These are phyloP conservation scores for Globisporangium nunn DNA, from an alignment of 352 stramenopile genomes.

Conservation along the genomic window DNA sequence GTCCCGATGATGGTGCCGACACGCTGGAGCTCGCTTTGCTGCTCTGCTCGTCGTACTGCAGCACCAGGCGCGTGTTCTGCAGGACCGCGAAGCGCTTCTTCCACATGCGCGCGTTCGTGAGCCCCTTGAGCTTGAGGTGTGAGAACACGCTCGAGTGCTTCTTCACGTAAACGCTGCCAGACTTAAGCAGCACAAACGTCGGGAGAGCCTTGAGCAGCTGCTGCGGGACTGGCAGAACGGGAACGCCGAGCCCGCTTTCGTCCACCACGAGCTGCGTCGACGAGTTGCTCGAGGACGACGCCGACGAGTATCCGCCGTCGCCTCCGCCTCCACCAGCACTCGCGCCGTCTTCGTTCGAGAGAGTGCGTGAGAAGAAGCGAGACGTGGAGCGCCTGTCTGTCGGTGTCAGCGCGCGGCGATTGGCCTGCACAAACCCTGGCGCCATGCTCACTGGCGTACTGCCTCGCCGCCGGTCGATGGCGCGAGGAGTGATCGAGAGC, in stretches of 20 bases:
- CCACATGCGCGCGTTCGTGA: conserved; percentile 55
- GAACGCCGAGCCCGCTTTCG: neutral
- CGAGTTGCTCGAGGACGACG: conserved; percentile 1
- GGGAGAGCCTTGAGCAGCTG: conserved; percentile 13
- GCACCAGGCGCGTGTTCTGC: conserved; percentile 50
- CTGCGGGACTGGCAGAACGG: conserved; percentile 1
- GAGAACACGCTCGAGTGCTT: conserved; percentile 77
- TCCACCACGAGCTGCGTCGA: conserved; percentile 11
- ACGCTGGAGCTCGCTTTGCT: conserved; percentile 11
- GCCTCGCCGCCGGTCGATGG: conserved; percentile 12
- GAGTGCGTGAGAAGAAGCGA: conserved; percentile 3
- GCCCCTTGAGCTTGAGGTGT: conserved; percentile 60
- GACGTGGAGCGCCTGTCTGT: conserved; percentile 3
- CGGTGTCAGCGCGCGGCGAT: conserved; percentile 9
- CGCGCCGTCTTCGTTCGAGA: conserved; percentile 2
- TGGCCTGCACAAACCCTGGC: neutral
- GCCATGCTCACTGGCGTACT: conserved; percentile 10
- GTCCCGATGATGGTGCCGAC: neutral
- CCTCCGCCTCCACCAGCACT: neutral
- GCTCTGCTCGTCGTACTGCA: conserved; percentile 62
- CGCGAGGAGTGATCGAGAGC: conserved; percentile 17
- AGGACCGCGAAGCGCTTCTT: conserved; percentile 81
- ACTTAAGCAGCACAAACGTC: conserved; percentile 56
- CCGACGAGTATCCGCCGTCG: neutral
- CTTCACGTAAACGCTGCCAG: conserved; percentile 67